Evolutionary conservation across 345 rosid genomes (phyloP), one percentile per base, ranked within the genome.

Genomic region (Syzygium oleosum): DNA sequence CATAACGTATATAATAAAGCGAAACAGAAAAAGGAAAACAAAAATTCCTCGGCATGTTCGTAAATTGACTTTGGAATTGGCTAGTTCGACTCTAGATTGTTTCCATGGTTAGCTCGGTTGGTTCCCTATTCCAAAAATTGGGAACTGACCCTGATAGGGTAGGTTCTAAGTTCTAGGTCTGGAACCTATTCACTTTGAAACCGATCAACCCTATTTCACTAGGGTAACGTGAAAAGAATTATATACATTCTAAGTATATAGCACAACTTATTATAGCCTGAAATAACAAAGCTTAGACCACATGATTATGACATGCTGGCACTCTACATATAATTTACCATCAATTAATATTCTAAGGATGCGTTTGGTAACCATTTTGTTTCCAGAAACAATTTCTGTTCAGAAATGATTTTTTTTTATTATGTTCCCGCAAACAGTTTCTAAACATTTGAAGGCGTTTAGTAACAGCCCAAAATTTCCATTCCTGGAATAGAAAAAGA

Each of bases 41-140:
- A 31, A 31, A 16, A 2, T 19, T 7, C 14, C 0, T 17, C 43
- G 2, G 2, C 13, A 0, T 34, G 12, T 38, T 73, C 27, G 1
- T 5, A 38, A 5, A 7, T 34, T 17, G 80, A 22, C 2, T 0
- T 0, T 38, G 0, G 14, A 38, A 73, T 38, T 2, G 11, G 0
- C 25, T 1, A 2, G 14, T 38, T 73, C 0, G 7, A 5, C 10
- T 38, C 23, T 73, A 73, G 80, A 12, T 23, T 2, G n/a, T 5
- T 25, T 58, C n/a, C n/a, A 10, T 1, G n/a, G 13, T 58, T 22
- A 58, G 25, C 2, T 4, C 5, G 63, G 27, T 68, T 68, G 78
- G 43, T 31, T 68, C 13, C 1, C 0, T 0, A 34, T 38, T 38
- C 7, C 23, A 38, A 73, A 34, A 68, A 17, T 2, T 17, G 22